A percentile compares a stretch with the other conserved stretches of the same genome.
These are phyloP conservation scores for Sanghuangporus weigelae DNA, from an alignment of 1,284 basidiomycete species.

Conservation along the genomic window DNA sequence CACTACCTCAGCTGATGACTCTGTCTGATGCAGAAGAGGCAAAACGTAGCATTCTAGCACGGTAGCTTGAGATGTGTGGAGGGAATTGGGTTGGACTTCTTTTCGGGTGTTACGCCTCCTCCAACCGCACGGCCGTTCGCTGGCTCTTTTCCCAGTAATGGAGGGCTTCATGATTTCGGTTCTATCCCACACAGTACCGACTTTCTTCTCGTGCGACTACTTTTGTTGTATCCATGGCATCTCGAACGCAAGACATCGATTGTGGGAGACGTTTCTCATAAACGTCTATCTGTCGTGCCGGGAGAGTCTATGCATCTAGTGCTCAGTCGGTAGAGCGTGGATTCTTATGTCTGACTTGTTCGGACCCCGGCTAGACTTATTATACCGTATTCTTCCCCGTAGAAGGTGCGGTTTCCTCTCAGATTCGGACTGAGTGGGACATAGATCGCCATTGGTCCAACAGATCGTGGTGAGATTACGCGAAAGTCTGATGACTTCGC, in stretches of 20 bases:
- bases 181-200: neutral
- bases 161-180: neutral
- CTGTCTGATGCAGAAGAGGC: neutral
- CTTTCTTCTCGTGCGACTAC: neutral
- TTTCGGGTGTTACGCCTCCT: neutral
- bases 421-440: too few species aligned
- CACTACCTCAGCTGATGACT: neutral
- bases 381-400: too few species aligned
- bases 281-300: neutral
- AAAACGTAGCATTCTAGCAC: neutral
- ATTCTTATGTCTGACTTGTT: neutral
- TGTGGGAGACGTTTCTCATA: neutral
- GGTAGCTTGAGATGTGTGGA: neutral
- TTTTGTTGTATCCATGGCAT: neutral
- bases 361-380: too few species aligned
- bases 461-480: neutral
- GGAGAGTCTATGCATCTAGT: neutral
- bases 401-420: too few species aligned
- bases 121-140: neutral
- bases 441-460: too few species aligned
- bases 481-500: neutral
- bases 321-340: neutral
- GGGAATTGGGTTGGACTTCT: neutral
- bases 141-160: neutral
- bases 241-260: neutral